Evolutionary conservation across 441 rosid genomes (phyloP), one percentile per base, ranked within the genome.

Genomic region (Adansonia rubrostipa): DNA sequence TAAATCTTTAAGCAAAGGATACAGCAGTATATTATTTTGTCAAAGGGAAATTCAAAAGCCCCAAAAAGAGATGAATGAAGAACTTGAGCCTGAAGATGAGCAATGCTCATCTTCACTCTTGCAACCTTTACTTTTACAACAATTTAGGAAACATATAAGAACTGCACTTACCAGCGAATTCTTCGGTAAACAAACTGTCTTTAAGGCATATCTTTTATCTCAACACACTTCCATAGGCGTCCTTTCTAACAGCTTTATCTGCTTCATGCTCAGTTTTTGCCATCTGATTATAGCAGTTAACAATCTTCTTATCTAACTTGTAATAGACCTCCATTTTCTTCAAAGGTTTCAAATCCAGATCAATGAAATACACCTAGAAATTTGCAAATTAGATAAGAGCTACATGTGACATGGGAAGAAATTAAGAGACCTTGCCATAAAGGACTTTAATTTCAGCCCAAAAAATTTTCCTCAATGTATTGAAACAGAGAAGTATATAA

Each of bases 291-390:
- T 90, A 92, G 80, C 82, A 81, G 67, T 77, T 80, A 69, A 87
- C 81, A 74, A 94, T 88, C 88, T 89, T 88, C 84, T 91, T 86
- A 84, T 94, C 98, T 71, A 89, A 63, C 78, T 87, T 80, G 81
- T 89, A 93, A 82, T 92, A 89, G 69, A 85, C 54, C 65, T 89
- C 96, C 91, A 96, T 89, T 86, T 92, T 96, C 86, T 84, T 89
- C 68, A 94, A 63, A 76, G 94, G 96, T 84, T 92, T 96, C 92
- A 96, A 66, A 85, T 94, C 97, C 86, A 96, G 79, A 85, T 96
- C 97, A 78, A 94, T 89, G 82, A 96, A 94, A 73, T 81, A 83
- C 50, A 80, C 97, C 98, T 96, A 82, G 66, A 76, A 67, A 80
- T 66, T 79, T 77, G 73, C 75, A 81, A 72, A 50, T 65, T 24